Percentiles rank a stretch among this genome's conserved stretches.
Conservation (phyloP, 73 alveolate species). For the Paramecium primaurelia region DNA sequence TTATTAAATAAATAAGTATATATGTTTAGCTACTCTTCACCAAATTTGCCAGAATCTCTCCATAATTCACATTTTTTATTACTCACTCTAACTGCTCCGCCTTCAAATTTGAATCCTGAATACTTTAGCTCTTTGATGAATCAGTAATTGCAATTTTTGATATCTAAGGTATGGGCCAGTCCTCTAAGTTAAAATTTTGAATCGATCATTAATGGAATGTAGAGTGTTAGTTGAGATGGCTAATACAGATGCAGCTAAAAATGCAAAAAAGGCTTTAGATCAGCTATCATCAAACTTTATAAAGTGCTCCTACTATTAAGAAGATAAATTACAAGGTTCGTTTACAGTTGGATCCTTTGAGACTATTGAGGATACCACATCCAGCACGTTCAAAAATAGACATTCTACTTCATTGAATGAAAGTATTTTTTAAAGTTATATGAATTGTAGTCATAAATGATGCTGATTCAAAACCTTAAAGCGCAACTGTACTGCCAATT, state of each 20-base stretch:
- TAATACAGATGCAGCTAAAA: not conserved
- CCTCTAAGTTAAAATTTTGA: not conserved
- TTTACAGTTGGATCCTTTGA: conserved; percentile 11
- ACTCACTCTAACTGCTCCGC: conserved; percentile 8
- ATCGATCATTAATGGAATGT: conserved; percentile 3
- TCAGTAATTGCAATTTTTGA: not conserved
- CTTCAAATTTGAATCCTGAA: conserved; percentile 34
- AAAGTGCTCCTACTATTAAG: conserved; percentile 26
- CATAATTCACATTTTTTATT: not conserved
- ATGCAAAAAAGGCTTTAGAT: conserved; percentile 47
- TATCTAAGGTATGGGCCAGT: conserved; percentile 39
- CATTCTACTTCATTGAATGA: not conserved
- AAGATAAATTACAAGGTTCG: not conserved
- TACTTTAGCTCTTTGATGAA: not conserved
- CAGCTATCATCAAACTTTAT: conserved; percentile 23
- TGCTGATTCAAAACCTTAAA: conserved; percentile 7
- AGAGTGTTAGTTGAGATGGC: conserved; percentile 34
- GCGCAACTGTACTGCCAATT: not conserved
- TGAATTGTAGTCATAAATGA: conserved; percentile 5
- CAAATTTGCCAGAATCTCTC: conserved; percentile 14
- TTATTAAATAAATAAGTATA: conserved; percentile 7
- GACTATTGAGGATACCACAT: conserved; percentile 37
- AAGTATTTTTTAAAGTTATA: not conserved
- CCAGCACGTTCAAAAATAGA: not conserved
- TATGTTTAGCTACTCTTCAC: conserved; percentile 44